These are phyloP conservation scores for Wickerhamomyces tratensis DNA, from an alignment of 805 yeast genomes.

Conservation along the genomic window DNA sequence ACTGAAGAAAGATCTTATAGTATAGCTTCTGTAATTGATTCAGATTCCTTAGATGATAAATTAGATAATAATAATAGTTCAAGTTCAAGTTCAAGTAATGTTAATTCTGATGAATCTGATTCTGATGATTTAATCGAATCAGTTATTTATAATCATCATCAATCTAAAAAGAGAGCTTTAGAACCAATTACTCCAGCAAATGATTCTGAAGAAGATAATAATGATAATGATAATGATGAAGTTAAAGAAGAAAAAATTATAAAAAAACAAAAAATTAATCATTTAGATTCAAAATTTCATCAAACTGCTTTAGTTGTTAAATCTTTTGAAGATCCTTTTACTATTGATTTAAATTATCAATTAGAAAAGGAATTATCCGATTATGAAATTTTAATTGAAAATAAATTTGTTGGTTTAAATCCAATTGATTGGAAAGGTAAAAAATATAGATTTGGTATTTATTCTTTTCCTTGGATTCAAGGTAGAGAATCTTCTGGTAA, in stretches of 20 bases:
- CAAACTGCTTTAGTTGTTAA: slow-evolving; percentile 18
- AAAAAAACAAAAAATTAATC: neutral
- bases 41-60: neutral
- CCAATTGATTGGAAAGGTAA: slow-evolving; percentile 43
- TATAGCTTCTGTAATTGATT: neutral
- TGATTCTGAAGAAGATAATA: no score
- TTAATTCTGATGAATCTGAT: slow-evolving; percentile 9
- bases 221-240: neutral
- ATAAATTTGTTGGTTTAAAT: slow-evolving; percentile 31
- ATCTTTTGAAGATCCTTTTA: slow-evolving; percentile 18
- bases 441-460: slow-evolving; percentile 34
- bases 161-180: neutral
- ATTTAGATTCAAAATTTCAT: neutral
- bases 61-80: neutral
- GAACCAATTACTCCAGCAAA: neutral
- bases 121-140: slow-evolving; percentile 5
- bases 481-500: slow-evolving; percentile 38
- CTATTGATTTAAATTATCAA: slow-evolving; percentile 9
- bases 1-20: neutral
- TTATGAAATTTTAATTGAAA: slow-evolving; percentile 21
- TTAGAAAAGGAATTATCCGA: slow-evolving; percentile 14
- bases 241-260: neutral
- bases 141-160: neutral
- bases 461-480: slow-evolving; percentile 40
- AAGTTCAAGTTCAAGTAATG: slow-evolving; percentile 6